phyloP scores from a whole-genome alignment of 768 basidiomycete species.

The Pulveroboletus sp. region DNA sequence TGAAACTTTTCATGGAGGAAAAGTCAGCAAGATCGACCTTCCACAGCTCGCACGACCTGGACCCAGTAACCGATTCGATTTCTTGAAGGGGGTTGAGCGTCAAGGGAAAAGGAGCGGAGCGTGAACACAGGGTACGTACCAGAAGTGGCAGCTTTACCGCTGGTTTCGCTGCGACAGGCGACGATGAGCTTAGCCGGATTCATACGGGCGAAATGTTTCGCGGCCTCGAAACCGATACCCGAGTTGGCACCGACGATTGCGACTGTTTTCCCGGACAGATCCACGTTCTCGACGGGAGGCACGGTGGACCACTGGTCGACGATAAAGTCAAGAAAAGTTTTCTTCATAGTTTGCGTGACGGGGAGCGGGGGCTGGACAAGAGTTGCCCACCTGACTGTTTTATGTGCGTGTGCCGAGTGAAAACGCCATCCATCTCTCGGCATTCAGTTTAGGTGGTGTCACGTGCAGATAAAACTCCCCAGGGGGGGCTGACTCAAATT shows the following conservation, averaged over 20 bases:
- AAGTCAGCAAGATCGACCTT: conserved; percentile 15
- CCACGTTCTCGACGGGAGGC: conserved; percentile 11
- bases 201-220: conserved; percentile 31
- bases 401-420: too few species aligned
- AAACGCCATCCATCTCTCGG: too few species aligned
- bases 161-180: conserved; percentile 25
- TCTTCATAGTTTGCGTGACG: conserved; percentile 8
- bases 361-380: not conserved
- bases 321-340: not conserved
- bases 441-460: too few species aligned
- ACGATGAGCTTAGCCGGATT: conserved; percentile 25
- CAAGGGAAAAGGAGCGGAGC: not conserved
- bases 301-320: conserved; percentile 17
- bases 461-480: too few species aligned
- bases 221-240: conserved; percentile 31
- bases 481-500: too few species aligned
- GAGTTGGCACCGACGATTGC: conserved; percentile 31
- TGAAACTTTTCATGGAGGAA: conserved; percentile 10
- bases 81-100: conserved; percentile 13
- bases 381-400: not conserved
- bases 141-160: conserved; percentile 16
- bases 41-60: conserved; percentile 15
- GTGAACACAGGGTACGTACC: conserved; percentile 12
- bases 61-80: conserved; percentile 24
- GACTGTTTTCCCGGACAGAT: conserved; percentile 30